These are phyloP conservation scores for Babesia ovis DNA, from an alignment of 169 alveolate species.

Conservation along the genomic window DNA sequence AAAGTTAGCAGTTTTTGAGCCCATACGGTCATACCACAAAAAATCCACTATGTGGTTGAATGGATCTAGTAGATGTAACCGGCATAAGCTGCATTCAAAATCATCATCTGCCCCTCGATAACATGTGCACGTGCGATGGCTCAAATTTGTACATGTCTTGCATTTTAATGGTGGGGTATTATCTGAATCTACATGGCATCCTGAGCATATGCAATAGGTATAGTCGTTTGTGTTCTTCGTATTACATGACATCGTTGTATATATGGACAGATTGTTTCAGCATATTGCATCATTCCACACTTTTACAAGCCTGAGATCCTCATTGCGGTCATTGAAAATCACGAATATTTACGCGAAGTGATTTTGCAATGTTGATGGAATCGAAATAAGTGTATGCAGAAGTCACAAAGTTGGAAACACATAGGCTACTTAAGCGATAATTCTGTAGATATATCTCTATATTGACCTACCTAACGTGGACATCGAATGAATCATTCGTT, in stretches of 20 bases:
- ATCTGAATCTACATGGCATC: conserved; percentile 5
- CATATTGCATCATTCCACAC: no score
- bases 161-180: conserved; percentile 26
- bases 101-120: conserved; percentile 55
- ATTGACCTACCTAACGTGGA: no score
- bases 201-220: conserved; percentile 52
- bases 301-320: no score
- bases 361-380: no score
- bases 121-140: conserved; percentile 51
- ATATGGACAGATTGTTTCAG: no score
- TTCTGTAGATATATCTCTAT: no score
- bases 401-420: no score
- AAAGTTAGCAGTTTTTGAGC: conserved; percentile 47
- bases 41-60: conserved; percentile 72
- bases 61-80: conserved; percentile 74
- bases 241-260: neutral
- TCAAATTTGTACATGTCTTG: conserved; percentile 36
- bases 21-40: conserved; percentile 70
- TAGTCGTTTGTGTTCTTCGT: neutral
- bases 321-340: no score
- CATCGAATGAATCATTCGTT: no score
- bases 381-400: no score
- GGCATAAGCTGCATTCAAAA: conserved; percentile 74
- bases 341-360: no score
- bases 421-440: no score